A percentile compares a stretch with the other conserved stretches of the same genome.
phyloP scores from a whole-genome alignment of 345 rosid genomes.

The Stellera chamaejasme region DNA sequence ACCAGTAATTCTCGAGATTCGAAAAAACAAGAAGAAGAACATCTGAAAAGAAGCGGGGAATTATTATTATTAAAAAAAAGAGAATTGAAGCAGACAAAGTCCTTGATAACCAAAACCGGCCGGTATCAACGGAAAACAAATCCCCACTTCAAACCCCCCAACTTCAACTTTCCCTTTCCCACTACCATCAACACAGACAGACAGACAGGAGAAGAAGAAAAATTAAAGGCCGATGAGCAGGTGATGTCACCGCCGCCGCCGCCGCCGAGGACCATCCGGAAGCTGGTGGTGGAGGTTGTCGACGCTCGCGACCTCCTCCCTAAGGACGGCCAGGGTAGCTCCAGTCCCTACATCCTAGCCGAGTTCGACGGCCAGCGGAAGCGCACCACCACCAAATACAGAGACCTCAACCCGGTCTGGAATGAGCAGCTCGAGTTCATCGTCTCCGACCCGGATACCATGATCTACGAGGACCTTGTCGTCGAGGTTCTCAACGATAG shows the following conservation, averaged over 20 bases:
- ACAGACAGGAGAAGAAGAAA: too few species aligned
- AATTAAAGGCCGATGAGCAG: constrained; percentile 6
- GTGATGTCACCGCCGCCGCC: constrained; percentile 33
- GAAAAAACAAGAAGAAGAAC: too few species aligned
- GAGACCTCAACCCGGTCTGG: constrained; percentile 89
- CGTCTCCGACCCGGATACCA: constrained; percentile 66
- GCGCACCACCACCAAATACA: constrained; percentile 60
- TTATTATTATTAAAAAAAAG: too few species aligned
- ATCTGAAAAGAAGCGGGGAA: too few species aligned
- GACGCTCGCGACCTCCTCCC: constrained; percentile 87
- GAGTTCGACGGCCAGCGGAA: constrained; percentile 78
- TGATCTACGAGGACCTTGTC: constrained; percentile 73
- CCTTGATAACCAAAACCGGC: too few species aligned
- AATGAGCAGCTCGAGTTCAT: constrained; percentile 72
- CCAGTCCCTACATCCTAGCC: constrained; percentile 75
- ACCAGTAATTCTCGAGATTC: too few species aligned
- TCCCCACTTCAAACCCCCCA: too few species aligned
- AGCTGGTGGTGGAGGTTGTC: constrained; percentile 54
- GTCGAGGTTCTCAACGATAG: constrained; percentile 82
- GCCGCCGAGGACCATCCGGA: constrained; percentile 32
- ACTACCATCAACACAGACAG: too few species aligned
- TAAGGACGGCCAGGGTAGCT: constrained; percentile 94
- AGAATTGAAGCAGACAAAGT: too few species aligned
- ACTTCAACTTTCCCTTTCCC: too few species aligned
- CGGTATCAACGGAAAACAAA: too few species aligned